Conservation (phyloP, 345 rosid genomes). For the Eutrema japonicum region DNA sequence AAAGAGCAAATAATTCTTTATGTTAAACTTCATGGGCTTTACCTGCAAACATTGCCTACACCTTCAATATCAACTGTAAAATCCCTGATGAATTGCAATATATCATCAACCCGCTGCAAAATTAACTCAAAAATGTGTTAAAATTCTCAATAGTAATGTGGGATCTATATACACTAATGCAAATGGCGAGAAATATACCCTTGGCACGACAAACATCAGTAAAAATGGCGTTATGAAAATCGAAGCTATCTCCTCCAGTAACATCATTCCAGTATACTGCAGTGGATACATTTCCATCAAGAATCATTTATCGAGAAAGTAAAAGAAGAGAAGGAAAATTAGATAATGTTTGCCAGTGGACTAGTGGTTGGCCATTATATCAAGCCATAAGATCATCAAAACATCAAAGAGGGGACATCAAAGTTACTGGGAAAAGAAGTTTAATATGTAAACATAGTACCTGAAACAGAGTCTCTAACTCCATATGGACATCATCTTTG, state of each 20-base stretch:
- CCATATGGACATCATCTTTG: constrained; percentile 72
- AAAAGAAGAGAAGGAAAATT: not conserved
- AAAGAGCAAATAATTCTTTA: constrained; percentile 2
- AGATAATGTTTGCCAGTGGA: not conserved
- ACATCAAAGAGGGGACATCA: not conserved
- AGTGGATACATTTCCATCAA: constrained; percentile 20
- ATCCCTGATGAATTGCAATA: constrained; percentile 83
- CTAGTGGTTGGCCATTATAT: not conserved
- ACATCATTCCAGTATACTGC: constrained; percentile 98
- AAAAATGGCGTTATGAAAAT: constrained; percentile 93
- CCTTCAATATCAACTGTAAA: constrained; percentile 89
- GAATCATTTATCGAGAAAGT: not conserved
- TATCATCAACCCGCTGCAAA: constrained; percentile 92
- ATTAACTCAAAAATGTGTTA: constrained; percentile 29
- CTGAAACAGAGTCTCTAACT: constrained; percentile 95
- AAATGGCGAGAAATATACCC: constrained; percentile 50
- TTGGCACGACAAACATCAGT: constrained; percentile 86
- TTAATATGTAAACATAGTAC: constrained; percentile 45
- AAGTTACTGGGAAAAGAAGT: not conserved
- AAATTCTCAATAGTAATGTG: constrained; percentile 15
- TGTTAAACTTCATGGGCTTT: constrained; percentile 6
- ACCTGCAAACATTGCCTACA: constrained; percentile 99
- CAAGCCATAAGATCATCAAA: not conserved
- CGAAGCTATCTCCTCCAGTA: constrained; percentile 97
- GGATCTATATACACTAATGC: not conserved